A percentile compares a stretch with the other conserved stretches of the same genome.
These are phyloP conservation scores for Penicillium salamii DNA, from an alignment of 495 filamentous ascomycete species.

Conservation along the genomic window DNA sequence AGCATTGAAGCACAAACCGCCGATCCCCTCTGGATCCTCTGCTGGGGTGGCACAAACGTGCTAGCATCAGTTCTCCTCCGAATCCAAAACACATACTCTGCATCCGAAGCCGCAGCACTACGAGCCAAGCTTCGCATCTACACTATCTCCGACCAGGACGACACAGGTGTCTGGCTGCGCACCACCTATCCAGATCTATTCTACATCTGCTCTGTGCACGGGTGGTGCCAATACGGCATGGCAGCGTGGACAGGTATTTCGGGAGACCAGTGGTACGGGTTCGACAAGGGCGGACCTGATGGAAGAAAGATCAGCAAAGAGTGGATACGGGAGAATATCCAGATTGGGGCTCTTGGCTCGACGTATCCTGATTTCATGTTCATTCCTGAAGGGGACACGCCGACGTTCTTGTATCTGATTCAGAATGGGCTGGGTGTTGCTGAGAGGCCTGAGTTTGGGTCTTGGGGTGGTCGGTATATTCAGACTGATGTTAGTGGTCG, in stretches of 20 bases:
- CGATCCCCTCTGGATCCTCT: slow-evolving; percentile 36
- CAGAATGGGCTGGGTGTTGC: slow-evolving; percentile 41
- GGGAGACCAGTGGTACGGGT: slow-evolving; percentile 35
- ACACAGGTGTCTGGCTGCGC: slow-evolving; percentile 44
- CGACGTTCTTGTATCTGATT: slow-evolving; percentile 40
- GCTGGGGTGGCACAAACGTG: slow-evolving; percentile 46
- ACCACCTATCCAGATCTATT: slow-evolving; percentile 39
- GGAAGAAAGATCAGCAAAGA: slow-evolving; percentile 25
- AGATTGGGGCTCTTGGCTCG: slow-evolving; percentile 37
- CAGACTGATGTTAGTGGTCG: not conserved
- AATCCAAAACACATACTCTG: slow-evolving; percentile 20
- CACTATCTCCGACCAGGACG: slow-evolving; percentile 47
- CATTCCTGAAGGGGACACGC: slow-evolving; percentile 45
- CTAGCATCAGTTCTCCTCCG: slow-evolving; percentile 39
- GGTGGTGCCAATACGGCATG: slow-evolving; percentile 39
- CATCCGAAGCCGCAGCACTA: slow-evolving; percentile 21
- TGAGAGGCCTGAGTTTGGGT: slow-evolving; percentile 37
- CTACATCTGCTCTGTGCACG: slow-evolving; percentile 43
- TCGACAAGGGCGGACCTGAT: slow-evolving; percentile 41
- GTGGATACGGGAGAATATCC: slow-evolving; percentile 42
- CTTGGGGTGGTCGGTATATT: slow-evolving; percentile 33
- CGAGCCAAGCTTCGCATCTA: slow-evolving; percentile 39
- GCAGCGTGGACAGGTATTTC: slow-evolving; percentile 45
- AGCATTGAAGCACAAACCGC: slow-evolving; percentile 14
- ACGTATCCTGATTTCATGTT: slow-evolving; percentile 39